These are phyloP conservation scores for Apiospora koreana DNA, from an alignment of 2,329 filamentous ascomycete species.

Conservation along the genomic window DNA sequence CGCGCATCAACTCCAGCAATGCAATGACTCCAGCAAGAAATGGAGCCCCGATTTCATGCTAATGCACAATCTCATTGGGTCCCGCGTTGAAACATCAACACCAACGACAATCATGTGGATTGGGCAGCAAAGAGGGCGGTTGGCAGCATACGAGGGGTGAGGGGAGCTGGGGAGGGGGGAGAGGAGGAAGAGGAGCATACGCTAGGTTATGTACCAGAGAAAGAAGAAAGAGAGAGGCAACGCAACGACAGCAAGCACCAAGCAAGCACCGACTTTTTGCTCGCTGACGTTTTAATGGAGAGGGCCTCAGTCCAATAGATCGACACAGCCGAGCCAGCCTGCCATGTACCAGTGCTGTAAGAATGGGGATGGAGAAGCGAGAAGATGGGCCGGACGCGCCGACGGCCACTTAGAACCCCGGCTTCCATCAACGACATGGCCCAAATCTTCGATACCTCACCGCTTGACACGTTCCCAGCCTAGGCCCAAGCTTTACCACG, in stretches of 20 bases:
- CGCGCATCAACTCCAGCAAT: constrained; percentile 3
- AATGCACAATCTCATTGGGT: constrained; percentile 1
- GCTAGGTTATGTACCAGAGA: too few species aligned
- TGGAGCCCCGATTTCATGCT: neutral
- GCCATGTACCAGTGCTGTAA: neutral
- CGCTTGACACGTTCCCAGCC: constrained; percentile 11
- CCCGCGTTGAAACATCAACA: neutral
- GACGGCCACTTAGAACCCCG: constrained; percentile 10
- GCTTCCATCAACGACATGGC: neutral
- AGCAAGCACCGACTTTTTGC: neutral
- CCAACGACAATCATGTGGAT: neutral
- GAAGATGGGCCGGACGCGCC: constrained; percentile 1
- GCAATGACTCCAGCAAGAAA: neutral
- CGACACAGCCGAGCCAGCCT: neutral
- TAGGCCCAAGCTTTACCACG: neutral
- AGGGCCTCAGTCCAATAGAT: neutral
- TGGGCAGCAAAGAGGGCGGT: constrained; percentile 2
- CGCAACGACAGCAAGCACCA: neutral
- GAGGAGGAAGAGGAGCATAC: neutral
- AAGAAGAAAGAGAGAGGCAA: neutral
- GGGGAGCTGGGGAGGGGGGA: neutral
- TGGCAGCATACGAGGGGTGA: neutral
- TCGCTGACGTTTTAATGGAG: neutral
- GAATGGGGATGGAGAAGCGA: neutral
- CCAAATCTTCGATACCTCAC: constrained; percentile 7